Evolutionary conservation across 2,329 filamentous ascomycete species (phyloP), one percentile per base, ranked within the genome.

Genomic region (Corynespora cassiicola): DNA sequence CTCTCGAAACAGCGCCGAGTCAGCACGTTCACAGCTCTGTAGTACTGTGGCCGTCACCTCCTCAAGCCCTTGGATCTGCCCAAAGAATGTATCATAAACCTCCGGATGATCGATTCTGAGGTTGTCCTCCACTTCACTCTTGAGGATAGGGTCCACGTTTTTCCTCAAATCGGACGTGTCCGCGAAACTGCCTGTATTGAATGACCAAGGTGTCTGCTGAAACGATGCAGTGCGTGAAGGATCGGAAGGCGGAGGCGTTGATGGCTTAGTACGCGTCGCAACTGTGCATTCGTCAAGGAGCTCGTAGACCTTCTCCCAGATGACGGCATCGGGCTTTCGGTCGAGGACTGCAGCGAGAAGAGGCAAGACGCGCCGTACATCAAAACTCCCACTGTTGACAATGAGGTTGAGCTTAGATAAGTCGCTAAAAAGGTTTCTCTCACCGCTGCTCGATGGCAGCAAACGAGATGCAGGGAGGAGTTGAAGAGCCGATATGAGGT

Each of bases 211-310:
- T 19, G 58, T 66, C 44, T 65, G 58, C 43, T 34, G 25, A 15
- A 36, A 41, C 4, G 39, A 49, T 3, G 39, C 26, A n/a, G 28
- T 32, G 38, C 12, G 50, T 23, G 53, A 56, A 20, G 44, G 32
- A 20, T 50, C 32, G 41, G 49, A 55, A 31, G 48, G 55, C 41
- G 63, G 61, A 29, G 59, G 65, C n/a, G 64, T 69, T 15, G 60
- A 61, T 24, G 24, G 39, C 25, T 21, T 12, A 20, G 6, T 19
- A 25, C 7, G n/a, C 8, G 29, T 22, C 22, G 20, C 18, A 10
- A 30, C 15, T 31, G 11, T 58, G n/a, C 45, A 44, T 58, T 71
- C 59, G 39, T 60, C 61, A 33, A 70, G 56, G 34, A 64, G 60
- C 21, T 47, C 36, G 45, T 72, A 68, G 39, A 69, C 64, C 15